phyloP scores from a whole-genome alignment of 1,139 yeast species.

The Citeromyces hawaiiensis region DNA sequence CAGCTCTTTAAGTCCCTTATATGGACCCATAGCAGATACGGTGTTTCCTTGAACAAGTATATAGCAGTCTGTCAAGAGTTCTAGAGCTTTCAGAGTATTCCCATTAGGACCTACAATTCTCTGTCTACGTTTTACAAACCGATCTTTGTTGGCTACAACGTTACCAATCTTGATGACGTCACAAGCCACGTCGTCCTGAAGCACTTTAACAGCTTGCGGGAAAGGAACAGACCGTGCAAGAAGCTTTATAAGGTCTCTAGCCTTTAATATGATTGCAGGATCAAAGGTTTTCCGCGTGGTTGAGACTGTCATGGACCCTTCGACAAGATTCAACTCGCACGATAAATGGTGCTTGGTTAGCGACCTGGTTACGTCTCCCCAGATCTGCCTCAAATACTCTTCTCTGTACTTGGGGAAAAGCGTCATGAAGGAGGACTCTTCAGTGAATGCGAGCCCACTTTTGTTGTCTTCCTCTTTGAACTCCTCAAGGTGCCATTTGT shows the following conservation, averaged over 20 bases:
- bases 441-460: constrained; percentile 79
- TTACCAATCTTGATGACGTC: constrained; percentile 94
- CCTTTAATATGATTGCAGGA: constrained; percentile 88
- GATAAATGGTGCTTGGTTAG: constrained; percentile 62
- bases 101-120: constrained; percentile 96
- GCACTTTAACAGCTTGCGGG: constrained; percentile 87
- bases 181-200: constrained; percentile 89
- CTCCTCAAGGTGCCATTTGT: constrained; percentile 85
- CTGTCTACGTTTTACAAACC: constrained; percentile 92
- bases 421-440: constrained; percentile 90
- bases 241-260: constrained; percentile 86
- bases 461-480: constrained; percentile 84
- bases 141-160: constrained; percentile 77
- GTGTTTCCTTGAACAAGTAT: constrained; percentile 96
- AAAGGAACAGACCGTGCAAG: constrained; percentile 94
- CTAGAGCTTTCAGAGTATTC: constrained; percentile 90
- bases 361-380: constrained; percentile 86
- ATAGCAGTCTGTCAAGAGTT: constrained; percentile 84
- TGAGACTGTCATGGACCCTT: constrained; percentile 94
- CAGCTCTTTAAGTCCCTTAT: constrained; percentile 80
- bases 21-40: constrained; percentile 96
- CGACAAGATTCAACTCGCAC: constrained; percentile 81
- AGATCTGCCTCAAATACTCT: constrained; percentile 71
- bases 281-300: constrained; percentile 93
- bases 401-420: constrained; percentile 96